Base-by-base conservation (phyloP, 2,329 filamentous ascomycete genomes). In the Botrytis medusae region DNA sequence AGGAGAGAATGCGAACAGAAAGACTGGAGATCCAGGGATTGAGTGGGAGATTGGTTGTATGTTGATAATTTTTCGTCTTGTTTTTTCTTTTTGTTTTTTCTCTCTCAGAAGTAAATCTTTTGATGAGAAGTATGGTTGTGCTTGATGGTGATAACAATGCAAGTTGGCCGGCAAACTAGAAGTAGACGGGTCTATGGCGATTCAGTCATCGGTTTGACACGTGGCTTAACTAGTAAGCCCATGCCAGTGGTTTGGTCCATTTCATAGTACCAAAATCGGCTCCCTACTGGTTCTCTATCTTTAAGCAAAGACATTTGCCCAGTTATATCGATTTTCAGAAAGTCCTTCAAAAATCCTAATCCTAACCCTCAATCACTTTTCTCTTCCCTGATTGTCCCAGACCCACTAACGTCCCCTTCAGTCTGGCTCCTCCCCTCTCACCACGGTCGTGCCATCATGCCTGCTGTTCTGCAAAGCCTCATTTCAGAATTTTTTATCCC, bases 401-500 rank as follows among this genome's bases (percentile, higher is more conserved):
- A 1, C 25, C 29, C 42, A 69, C 48, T 44, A 69, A 57, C 25
- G 22, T n/a, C 5, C 18, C 16, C 18, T 10, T 18, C 48, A 75
- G 74, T 72, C 51, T 75, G 46, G 40, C 63, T 75, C 51, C 46
- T 57, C 22, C 74, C 72, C 25, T 37, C 68, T 29, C 34, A 64
- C 34, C 72, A 74, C 40, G 69, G 72, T 44, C 44, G 48, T 14
- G 51, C 69, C 8, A 71, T 75, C 51, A 74, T 75, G 74, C 59
- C 64, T 14, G 72, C 40, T n/a, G 64, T 69, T 18, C 63, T 75
- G 2, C 48, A 40, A 29, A 51, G 72, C 7, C 40, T 75, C 7
- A 54, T 72, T 9, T 44, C 54, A 7, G 74, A 75, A 2, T 69
- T 74, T 29, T 65, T 72, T 37, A 46, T 75, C 7, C 74, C 74